Evolutionary conservation across 2,329 filamentous ascomycete species (phyloP).

Genomic region (Didymella segeticola): DNA sequence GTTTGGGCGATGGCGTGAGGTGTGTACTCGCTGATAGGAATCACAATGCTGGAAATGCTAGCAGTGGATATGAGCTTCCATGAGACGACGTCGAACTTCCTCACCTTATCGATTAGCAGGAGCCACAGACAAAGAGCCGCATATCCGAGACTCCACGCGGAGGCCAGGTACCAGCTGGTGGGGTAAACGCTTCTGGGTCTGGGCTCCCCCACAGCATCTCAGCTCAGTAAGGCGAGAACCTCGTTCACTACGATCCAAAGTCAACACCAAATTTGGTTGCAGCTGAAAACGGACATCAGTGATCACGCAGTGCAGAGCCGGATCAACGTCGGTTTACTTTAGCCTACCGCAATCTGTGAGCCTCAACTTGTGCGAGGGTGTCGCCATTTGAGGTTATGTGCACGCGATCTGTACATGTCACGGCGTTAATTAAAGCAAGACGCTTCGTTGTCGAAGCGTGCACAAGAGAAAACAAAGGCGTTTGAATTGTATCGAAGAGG

Average conservation of each 20-base stretch:
- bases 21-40: not conserved
- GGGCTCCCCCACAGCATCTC: not conserved
- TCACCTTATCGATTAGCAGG: conserved; percentile 25
- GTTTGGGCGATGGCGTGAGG: not conserved
- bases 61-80: too few relatives aligned
- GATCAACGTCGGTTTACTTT: not conserved
- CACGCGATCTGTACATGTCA: conserved; percentile 20
- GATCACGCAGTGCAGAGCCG: not conserved
- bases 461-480: conserved; percentile 32
- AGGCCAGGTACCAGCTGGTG: conserved; percentile 10
- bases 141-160: conserved; percentile 11
- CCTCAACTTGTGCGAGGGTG: not conserved
- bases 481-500: conserved; percentile 29
- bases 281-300: not conserved
- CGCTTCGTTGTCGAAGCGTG: conserved; percentile 23
- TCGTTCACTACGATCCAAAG: not conserved
- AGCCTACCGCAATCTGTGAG: not conserved
- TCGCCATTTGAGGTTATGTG: not conserved
- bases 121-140: conserved; percentile 17
- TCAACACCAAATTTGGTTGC: not conserved
- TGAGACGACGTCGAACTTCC: conserved; percentile 28
- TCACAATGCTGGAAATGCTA: too few relatives aligned
- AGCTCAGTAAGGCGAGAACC: not conserved
- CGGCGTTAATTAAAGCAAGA: conserved; percentile 26
- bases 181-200: conserved; percentile 10